Evolutionary conservation across 169 alveolate species (phyloP), one percentile per base, ranked within the genome.

Genomic region (Theileria sp.): DNA sequence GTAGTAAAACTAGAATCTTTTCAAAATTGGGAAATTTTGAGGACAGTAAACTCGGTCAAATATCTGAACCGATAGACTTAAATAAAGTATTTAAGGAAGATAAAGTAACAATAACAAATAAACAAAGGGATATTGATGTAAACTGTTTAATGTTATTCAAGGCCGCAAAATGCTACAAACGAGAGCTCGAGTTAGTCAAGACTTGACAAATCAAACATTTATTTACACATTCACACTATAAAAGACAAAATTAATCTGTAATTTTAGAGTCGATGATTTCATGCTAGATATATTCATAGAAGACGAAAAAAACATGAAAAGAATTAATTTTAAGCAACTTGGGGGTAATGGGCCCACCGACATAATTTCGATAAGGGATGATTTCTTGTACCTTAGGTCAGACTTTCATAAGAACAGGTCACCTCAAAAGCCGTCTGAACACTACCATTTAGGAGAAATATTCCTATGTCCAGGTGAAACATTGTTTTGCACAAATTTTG

Each of bases 371-470:
- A 13, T 58, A 3, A 68, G 81, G 25, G 85, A 62, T 3, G 75
- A 74, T 26, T 25, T 83, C 9, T 13, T 10, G 19, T 72, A 77
- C 50, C 23, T 30, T 0, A 51, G 56, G 25, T 28, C 54, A 44
- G 51, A 83, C n/a, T 83, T 76, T 60, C 86, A 83, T 61, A 56
- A 70, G 9, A 83, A 83, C 66, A 73, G 86, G 21, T 44, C 89
- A 34, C 86, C 86, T 21, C 60, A 23, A 38, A 79, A 77, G 38
- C 73, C 28, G 58, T 28, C 87, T 7, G 81, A 76, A 61, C 74
- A 58, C 76, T 75, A 77, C 50, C 81, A 83, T 60, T 76, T 83
- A 25, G 89, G 89, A 5, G 89, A 75, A 70, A 77, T 83, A 28
- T 19, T 77, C 28, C 3, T 83, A 21, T 83, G 89, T 32, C 89